Percentiles rank a stretch among this genome's conserved stretches.
phyloP scores from a whole-genome alignment of 2,329 filamentous ascomycete species.

The Penicillium crustosum region DNA sequence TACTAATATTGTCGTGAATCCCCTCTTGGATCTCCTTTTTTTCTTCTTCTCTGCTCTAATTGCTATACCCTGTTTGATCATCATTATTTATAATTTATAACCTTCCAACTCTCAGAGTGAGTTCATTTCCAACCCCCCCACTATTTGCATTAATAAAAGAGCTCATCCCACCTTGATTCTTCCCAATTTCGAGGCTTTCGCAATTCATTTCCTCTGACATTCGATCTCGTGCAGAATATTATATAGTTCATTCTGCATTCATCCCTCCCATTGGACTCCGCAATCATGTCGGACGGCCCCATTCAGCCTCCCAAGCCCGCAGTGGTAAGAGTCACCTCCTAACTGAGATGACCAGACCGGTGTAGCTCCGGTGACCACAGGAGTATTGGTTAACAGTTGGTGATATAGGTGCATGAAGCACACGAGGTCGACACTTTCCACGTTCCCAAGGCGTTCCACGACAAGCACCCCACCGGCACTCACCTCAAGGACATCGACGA shows the following conservation, averaged over 20 bases:
- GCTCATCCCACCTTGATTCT: constrained; percentile 1
- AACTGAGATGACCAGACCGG: background rate
- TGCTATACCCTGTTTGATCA: constrained; percentile 1
- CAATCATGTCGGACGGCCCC: constrained; percentile 41
- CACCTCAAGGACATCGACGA: constrained; percentile 61
- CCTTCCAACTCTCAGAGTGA: background rate
- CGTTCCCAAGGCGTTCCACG: constrained; percentile 57
- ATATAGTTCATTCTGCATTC: background rate
- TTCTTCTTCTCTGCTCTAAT: constrained; percentile 2
- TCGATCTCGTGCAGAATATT: background rate
- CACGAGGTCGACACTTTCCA: constrained; percentile 53
- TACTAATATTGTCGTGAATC: constrained; percentile 14
- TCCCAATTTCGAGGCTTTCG: background rate
- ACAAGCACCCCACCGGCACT: constrained; percentile 61
- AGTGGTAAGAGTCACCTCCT: constrained; percentile 38
- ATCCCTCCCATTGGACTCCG: constrained; percentile 5
- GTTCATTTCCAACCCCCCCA: background rate
- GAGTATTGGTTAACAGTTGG: constrained; percentile 13
- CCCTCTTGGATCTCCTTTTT: constrained; percentile 8
- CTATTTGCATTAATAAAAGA: background rate
- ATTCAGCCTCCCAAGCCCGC: constrained; percentile 36
- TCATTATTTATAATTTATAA: background rate
- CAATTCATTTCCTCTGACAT: background rate
- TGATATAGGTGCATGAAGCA: constrained; percentile 44
- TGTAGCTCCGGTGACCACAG: background rate